Evolutionary conservation across 2,329 filamentous ascomycete genomes (phyloP), one percentile per base, ranked within the genome.

Genomic region (Paecilomyces formosus): DNA sequence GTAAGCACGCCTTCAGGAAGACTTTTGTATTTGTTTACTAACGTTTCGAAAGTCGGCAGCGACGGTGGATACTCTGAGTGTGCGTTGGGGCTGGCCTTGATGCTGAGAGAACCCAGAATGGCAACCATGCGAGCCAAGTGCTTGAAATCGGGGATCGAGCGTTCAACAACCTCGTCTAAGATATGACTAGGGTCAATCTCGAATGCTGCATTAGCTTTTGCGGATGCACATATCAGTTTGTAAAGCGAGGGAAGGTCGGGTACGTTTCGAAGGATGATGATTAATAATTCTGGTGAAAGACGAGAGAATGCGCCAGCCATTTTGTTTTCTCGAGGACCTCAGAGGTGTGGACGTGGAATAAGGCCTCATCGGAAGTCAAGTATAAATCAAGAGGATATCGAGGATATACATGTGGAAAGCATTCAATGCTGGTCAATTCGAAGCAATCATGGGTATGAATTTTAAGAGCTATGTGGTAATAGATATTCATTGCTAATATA

Each of bases 101-200:
- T 55, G 22, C n/a, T 53, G 24, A 53, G 28, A 18, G 55, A 54
- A 9, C 58, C 58, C 55, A 59, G 26, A n/a, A 59, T 55, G 31
- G 24, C 15, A 53, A 57, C 52, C 52, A 57, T 55, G 53, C 58
- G 58, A 39, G 55, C 58, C 24, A 57, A 50, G 31, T 57, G 39
- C 24, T 53, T 60, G 30, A 57, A 57, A 35, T 57, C 35, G 11
- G 55, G 58, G 12, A 55, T 60, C n/a, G 55, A 57, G 30, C 55
- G 39, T 39, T 60, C 30, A 39, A 60, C 53, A 13, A 53, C 28
- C 9, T 53, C 22, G 8, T 60, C 55, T 9, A 60, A 50, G 45
- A 60, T 55, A 57, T 3, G 15, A 22, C 28, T 22, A 31, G 52
- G 1, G 24, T 52, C 39, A 30, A 53, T 18, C 9, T 55, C 18